Evolutionary conservation across 139 green algal genomes (phyloP).

Genomic region (Chlamydomonas eustigma): DNA sequence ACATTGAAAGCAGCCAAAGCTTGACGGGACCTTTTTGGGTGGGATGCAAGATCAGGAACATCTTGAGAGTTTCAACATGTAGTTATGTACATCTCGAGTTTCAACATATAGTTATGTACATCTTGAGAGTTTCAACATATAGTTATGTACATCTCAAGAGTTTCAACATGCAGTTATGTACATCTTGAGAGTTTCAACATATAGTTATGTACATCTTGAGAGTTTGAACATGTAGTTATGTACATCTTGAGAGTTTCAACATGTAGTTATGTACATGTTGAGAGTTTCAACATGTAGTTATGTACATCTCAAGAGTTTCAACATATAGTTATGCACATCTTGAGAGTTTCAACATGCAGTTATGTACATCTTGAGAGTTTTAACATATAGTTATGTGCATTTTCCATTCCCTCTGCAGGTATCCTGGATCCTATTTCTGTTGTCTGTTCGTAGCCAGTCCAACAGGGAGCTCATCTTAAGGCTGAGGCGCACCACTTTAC

Average conservation of each 20-base stretch:
- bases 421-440: constrained; percentile 46
- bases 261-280: not conserved
- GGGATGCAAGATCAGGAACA: not conserved
- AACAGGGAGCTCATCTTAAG: constrained; percentile 30
- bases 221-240: not conserved
- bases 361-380: not conserved
- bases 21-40: not conserved
- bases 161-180: not conserved
- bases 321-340: not conserved
- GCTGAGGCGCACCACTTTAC: constrained; percentile 37
- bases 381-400: not conserved
- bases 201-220: not conserved
- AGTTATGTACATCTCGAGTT: not conserved
- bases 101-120: not conserved
- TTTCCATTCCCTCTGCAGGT: constrained; percentile 20
- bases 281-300: not conserved
- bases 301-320: not conserved
- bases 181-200: not conserved
- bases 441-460: constrained; percentile 17
- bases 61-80: not conserved
- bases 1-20: not conserved
- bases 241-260: not conserved
- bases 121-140: not conserved
- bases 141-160: not conserved
- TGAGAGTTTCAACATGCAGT: not conserved